Base-by-base conservation (phyloP, 2,329 filamentous ascomycete species). In the Endocalyx cinctus region DNA sequence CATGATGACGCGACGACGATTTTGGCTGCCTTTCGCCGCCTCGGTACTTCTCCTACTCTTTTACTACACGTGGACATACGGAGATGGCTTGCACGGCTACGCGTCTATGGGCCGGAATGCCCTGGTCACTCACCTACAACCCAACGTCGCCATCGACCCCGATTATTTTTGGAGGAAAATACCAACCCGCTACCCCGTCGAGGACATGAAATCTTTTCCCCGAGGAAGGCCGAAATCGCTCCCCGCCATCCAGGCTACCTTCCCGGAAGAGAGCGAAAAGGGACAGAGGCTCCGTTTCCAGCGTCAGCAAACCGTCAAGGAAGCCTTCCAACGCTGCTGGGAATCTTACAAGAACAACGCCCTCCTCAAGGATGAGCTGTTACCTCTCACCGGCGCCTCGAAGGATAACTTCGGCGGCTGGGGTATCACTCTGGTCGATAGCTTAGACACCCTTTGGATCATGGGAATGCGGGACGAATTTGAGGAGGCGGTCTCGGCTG, bases 381-480 rank as follows among this genome's bases (percentile, higher is more conserved):
- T 52, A 31, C 66, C 66, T 17, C 48, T 69, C 11, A 57, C 55
- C 29, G 63, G 62, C 28, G 49, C 54, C 17, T 57, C 51, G 27
- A 61, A 54, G 31, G 59, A 67, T 34, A 43, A 48, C 1, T 67
- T 67, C 44, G 63, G 62, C 5, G 59, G 61, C 25, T 70, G 69
- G 54, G 64, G 55, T 7, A 68, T 67, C 5, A 69, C 67, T 1
- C 42, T 73, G 38, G 63, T 72, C 10, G 69, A 73, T 47, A 48
- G 41, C 25, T 33, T 54, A 10, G 51, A 52, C 37, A 52, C 50
- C 2, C 17, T 54, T 10, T 52, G 54, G 50, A 70, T 73, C 17
- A 69, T 72, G 66, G 64, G 57, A 2, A 37, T 72, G 32, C 48
- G 59, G 2, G 52, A 62, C 2, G 69, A 72, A 32, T 70, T 72